Conservation (phyloP, 2,329 filamentous ascomycete species). For the Neofusicoccum cordaticola region DNA sequence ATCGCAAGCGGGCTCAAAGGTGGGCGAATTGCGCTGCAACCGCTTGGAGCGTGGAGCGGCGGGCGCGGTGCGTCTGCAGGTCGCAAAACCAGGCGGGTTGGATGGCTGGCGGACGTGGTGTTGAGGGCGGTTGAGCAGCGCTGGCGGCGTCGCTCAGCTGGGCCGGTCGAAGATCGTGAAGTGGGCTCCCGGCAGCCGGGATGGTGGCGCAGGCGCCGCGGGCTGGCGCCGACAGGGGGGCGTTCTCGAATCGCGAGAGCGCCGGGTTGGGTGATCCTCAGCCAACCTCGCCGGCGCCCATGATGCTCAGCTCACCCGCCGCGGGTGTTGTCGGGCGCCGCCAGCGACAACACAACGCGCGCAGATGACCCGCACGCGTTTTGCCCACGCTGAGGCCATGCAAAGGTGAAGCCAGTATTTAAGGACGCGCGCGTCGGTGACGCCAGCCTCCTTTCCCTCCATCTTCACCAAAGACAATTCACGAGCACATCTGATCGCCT, state of each 20-base stretch:
- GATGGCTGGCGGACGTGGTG: constrained; percentile 6
- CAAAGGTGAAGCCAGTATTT: neutral
- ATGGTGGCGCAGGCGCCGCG: constrained; percentile 1
- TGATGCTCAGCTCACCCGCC: constrained; percentile 10
- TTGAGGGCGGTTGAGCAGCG: neutral
- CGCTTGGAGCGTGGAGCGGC: constrained; percentile 5
- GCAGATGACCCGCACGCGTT: constrained; percentile 1
- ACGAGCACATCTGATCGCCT: neutral
- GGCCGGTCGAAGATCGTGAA: neutral
- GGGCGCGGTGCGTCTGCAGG: neutral
- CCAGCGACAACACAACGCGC: neutral
- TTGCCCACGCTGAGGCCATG: neutral
- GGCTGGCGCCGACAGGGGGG: neutral
- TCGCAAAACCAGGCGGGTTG: neutral
- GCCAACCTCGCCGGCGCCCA: neutral
- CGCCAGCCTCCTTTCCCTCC: neutral
- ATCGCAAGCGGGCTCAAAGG: neutral
- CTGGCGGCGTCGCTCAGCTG: neutral
- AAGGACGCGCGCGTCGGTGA: neutral
- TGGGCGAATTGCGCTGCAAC: constrained; percentile 5
- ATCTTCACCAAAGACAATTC: neutral
- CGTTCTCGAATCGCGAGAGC: neutral
- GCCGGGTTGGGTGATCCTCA: constrained; percentile 11
- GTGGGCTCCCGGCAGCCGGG: constrained; percentile 4
- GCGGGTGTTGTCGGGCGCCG: constrained; percentile 5